Conservation (phyloP, 2,329 filamentous ascomycete genomes). For the Sporothrix brunneoviolacea region DNA sequence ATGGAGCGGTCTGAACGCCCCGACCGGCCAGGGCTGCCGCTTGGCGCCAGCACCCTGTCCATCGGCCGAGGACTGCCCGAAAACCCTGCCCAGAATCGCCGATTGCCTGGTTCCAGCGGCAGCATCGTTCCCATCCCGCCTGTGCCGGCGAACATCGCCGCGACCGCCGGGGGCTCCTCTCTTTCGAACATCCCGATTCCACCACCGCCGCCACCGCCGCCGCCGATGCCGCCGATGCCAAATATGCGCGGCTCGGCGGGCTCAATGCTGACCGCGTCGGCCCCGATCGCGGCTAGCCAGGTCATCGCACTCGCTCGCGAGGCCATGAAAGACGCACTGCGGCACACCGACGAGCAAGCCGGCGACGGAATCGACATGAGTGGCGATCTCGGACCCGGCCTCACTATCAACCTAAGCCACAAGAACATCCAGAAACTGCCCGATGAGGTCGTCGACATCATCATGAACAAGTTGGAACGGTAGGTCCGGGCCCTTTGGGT, state of each 20-base stretch:
- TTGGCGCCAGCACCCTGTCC: constrained; percentile 13
- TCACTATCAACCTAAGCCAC: constrained; percentile 72
- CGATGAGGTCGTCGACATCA: constrained; percentile 67
- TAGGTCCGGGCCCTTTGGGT: constrained; percentile 37
- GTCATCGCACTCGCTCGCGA: constrained; percentile 60
- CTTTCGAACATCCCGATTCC: constrained; percentile 30
- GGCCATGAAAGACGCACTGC: constrained; percentile 59
- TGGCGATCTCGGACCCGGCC: constrained; percentile 59
- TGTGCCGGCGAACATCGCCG: constrained; percentile 17
- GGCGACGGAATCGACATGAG: constrained; percentile 54
- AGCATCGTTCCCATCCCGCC: constrained; percentile 19
- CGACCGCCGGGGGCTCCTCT: neutral
- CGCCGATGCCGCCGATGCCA: constrained; percentile 41
- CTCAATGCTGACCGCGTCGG: constrained; percentile 41
- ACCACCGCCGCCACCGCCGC: constrained; percentile 29
- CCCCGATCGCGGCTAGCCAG: constrained; percentile 52
- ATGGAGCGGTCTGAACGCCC: constrained; percentile 18
- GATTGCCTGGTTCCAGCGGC: constrained; percentile 23
- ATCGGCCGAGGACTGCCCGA: constrained; percentile 28
- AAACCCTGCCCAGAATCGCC: constrained; percentile 30
- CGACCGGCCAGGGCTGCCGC: constrained; percentile 15
- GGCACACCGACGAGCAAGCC: constrained; percentile 58
- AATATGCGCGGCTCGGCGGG: constrained; percentile 36
- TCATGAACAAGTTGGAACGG: constrained; percentile 68
- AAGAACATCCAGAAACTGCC: constrained; percentile 65